Evolutionary conservation across 2,329 filamentous ascomycete species (phyloP).

Genomic region (Aureobasidium sp.): DNA sequence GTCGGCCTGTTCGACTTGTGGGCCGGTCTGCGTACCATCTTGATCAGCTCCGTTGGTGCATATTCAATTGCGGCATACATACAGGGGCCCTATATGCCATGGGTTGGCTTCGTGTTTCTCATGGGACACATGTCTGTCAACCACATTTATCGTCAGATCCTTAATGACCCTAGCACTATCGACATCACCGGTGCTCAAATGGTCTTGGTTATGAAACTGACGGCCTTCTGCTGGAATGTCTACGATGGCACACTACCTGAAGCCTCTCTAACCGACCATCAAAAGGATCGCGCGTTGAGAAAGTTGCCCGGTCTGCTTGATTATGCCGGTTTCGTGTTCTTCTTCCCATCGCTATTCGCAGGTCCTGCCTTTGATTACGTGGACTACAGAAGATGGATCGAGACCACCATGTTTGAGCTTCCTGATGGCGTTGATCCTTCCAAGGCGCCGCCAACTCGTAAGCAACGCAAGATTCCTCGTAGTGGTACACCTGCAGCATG

Average conservation of each 20-base stretch:
- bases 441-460: slow-evolving; percentile 77
- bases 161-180: slow-evolving; percentile 57
- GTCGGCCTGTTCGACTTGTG: slow-evolving; percentile 91
- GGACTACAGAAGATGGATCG: slow-evolving; percentile 88
- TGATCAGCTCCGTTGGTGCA: slow-evolving; percentile 70
- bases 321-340: slow-evolving; percentile 84
- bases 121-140: slow-evolving; percentile 94
- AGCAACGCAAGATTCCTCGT: slow-evolving; percentile 85
- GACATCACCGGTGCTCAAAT: slow-evolving; percentile 96
- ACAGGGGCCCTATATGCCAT: slow-evolving; percentile 91
- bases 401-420: slow-evolving; percentile 88
- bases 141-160: slow-evolving; percentile 74
- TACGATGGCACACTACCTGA: slow-evolving; percentile 80
- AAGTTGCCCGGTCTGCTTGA: slow-evolving; percentile 71
- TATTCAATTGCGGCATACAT: slow-evolving; percentile 81
- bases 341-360: slow-evolving; percentile 85
- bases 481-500: slow-evolving; percentile 77
- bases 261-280: slow-evolving; percentile 74
- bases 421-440: slow-evolving; percentile 73
- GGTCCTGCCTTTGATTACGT: slow-evolving; percentile 92
- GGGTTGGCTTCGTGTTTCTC: slow-evolving; percentile 86
- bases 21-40: slow-evolving; percentile 70
- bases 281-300: slow-evolving; percentile 72
- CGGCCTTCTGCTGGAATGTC: slow-evolving; percentile 95
- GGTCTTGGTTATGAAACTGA: slow-evolving; percentile 97